phyloP scores from a whole-genome alignment of 2,329 filamentous ascomycete genomes.

The Pestalotiopsis sp. region DNA sequence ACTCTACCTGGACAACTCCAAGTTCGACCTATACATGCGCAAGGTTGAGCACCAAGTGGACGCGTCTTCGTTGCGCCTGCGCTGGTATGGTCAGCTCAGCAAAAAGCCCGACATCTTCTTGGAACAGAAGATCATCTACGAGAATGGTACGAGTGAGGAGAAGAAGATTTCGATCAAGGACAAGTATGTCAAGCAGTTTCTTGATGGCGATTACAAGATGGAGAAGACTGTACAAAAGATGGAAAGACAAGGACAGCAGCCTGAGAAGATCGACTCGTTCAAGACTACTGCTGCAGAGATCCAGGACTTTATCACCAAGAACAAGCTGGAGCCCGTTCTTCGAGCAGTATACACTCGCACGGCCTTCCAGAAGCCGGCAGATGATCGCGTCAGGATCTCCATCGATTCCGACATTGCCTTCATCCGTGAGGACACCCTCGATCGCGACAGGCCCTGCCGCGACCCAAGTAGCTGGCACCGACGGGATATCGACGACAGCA shows the following conservation, averaged over 20 bases:
- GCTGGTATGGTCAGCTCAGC: conserved; percentile 88
- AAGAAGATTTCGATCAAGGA: conserved; percentile 85
- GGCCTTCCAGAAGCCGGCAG: conserved; percentile 93
- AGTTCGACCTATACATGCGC: conserved; percentile 82
- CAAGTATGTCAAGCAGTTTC: conserved; percentile 88
- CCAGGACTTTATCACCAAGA: conserved; percentile 76
- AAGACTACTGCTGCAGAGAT: conserved; percentile 75
- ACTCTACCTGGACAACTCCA: conserved; percentile 89
- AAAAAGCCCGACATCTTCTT: conserved; percentile 79
- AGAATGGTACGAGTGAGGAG: conserved; percentile 77
- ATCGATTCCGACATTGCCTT: conserved; percentile 92
- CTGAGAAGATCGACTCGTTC: conserved; percentile 68
- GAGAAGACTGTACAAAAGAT: conserved; percentile 90
- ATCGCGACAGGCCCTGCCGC: conserved; percentile 82
- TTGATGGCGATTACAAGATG: conserved; percentile 86
- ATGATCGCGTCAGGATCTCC: conserved; percentile 87
- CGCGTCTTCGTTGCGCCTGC: conserved; percentile 80
- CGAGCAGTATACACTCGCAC: conserved; percentile 93
- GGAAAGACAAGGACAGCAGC: conserved; percentile 71
- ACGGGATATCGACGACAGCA: conserved; percentile 79
- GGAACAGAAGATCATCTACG: conserved; percentile 85
- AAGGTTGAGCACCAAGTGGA: conserved; percentile 79
- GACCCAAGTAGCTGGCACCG: conserved; percentile 91
- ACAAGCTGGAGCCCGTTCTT: conserved; percentile 80
- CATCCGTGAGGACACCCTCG: conserved; percentile 78